Conservation (phyloP, 352 stramenopile species). For the Pythium rishiriense region DNA sequence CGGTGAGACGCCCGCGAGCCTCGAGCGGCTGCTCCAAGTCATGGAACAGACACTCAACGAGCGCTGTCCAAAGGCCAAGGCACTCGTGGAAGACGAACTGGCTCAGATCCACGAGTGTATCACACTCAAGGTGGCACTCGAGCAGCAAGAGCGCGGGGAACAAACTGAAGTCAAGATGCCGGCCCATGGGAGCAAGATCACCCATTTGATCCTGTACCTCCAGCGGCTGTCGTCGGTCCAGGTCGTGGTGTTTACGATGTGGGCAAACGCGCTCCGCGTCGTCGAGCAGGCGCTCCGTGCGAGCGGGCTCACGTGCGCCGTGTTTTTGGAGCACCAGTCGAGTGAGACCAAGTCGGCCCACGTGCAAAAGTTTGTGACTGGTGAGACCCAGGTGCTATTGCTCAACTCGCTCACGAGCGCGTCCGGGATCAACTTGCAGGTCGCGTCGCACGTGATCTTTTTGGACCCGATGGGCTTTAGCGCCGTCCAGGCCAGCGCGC, state of each 20-base stretch:
- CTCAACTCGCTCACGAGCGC: conserved; percentile 82
- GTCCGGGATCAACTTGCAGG: conserved; percentile 84
- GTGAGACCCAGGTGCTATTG: conserved; percentile 68
- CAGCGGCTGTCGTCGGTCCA: conserved; percentile 48
- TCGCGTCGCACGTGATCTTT: conserved; percentile 83
- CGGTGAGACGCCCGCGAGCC: conserved; percentile 27
- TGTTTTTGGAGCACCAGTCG: conserved; percentile 77
- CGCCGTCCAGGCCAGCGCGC: conserved; percentile 65
- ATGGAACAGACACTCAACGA: conserved; percentile 69
- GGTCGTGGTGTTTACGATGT: conserved; percentile 87
- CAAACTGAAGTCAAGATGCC: conserved; percentile 20
- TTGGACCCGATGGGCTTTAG: conserved; percentile 74
- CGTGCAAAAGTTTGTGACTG: conserved; percentile 61
- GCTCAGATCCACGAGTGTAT: conserved; percentile 53
- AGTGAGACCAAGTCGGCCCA: conserved; percentile 77
- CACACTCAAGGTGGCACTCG: conserved; percentile 35
- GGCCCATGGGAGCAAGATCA: conserved; percentile 76
- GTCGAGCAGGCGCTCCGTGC: conserved; percentile 60
- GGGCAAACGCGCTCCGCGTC: conserved; percentile 60
- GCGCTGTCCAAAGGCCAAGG: conserved; percentile 48
- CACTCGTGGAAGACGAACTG: conserved; percentile 52
- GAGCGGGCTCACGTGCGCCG: conserved; percentile 56
- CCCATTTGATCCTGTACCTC: conserved; percentile 67
- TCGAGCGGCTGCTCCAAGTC: conserved; percentile 43
- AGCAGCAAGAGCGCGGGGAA: conserved; percentile 15